Conservation (phyloP, 2,329 filamentous ascomycete species). For the Fusarium zealandicum region DNA sequence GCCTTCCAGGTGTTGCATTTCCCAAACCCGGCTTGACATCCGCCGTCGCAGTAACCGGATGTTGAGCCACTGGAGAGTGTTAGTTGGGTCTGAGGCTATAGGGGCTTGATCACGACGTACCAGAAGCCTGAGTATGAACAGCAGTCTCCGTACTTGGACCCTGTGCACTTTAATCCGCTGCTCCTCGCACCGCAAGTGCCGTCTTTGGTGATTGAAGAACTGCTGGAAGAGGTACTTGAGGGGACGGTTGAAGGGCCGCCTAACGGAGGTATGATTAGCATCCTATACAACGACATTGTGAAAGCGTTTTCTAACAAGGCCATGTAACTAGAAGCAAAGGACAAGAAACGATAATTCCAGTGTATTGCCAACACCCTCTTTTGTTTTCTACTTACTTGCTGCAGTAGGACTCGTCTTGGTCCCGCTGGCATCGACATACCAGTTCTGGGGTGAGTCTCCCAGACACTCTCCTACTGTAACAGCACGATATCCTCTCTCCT, state of each 20-base stretch:
- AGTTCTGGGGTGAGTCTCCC: constrained; percentile 56
- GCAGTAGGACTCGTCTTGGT: constrained; percentile 12
- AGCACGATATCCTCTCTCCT: constrained; percentile 51
- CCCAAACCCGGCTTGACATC: constrained; percentile 45
- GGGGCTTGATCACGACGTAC: constrained; percentile 31
- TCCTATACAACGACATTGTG: neutral
- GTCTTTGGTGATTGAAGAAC: constrained; percentile 34
- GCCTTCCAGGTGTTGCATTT: constrained; percentile 36
- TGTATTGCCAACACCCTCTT: no score
- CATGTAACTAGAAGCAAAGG: no score
- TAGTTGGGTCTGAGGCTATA: neutral
- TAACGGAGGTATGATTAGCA: no score
- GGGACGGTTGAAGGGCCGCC: neutral
- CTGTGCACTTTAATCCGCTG: constrained; percentile 42
- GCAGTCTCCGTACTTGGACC: constrained; percentile 46
- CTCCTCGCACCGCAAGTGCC: constrained; percentile 45
- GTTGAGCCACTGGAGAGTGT: constrained; percentile 1
- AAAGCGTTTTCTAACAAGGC: neutral
- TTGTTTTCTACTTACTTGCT: constrained; percentile 3
- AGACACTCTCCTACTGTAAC: constrained; percentile 66
- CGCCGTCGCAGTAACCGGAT: constrained; percentile 41
- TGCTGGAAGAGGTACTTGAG: no score
- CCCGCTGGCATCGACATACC: constrained; percentile 53
- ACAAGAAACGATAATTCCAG: neutral
- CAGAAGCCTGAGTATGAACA: constrained; percentile 49